These are phyloP conservation scores for Fraxinus xanthoxyloides DNA, from an alignment of 305 asterid species.

Conservation along the genomic window DNA sequence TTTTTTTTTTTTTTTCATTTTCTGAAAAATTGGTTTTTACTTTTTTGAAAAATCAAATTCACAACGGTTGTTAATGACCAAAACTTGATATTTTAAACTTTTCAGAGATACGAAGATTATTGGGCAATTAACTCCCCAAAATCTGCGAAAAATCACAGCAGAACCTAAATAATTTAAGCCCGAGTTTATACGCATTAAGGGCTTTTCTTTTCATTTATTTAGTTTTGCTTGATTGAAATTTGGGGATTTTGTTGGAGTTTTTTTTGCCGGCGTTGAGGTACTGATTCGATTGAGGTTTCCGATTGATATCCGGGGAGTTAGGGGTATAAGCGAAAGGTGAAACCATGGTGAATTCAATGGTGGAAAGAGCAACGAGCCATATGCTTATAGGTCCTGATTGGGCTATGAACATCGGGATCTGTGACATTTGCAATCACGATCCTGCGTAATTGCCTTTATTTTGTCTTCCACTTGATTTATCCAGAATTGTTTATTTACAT, in stretches of 20 bases:
- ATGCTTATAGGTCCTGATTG: constrained; percentile 99
- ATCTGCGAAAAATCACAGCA: constrained; percentile 34
- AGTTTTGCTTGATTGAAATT: background rate
- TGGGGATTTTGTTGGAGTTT: background rate
- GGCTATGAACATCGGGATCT: constrained; percentile 99
- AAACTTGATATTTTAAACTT: too few species aligned
- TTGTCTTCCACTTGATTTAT: background rate
- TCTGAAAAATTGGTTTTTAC: too few species aligned
- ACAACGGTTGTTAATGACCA: too few species aligned
- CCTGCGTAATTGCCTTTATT: constrained; percentile 61
- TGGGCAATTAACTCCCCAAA: background rate
- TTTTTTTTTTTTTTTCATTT: too few species aligned
- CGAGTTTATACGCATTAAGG: background rate
- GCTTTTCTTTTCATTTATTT: background rate
- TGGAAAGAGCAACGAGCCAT: constrained; percentile 91
- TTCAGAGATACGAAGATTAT: too few species aligned
- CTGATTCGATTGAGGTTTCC: background rate
- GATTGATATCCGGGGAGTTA: constrained; percentile 22
- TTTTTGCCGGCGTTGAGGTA: constrained; percentile 9
- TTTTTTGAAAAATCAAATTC: too few species aligned
- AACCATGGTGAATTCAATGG: constrained; percentile 87
- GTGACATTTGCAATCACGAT: constrained; percentile 96
- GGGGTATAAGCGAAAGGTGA: constrained; percentile 22
- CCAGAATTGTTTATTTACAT: background rate
- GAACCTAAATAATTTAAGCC: constrained; percentile 8